Percentiles rank a stretch among this genome's conserved stretches.
phyloP scores from a whole-genome alignment of 1,284 basidiomycete species.

The Malassezia pachydermatis region DNA sequence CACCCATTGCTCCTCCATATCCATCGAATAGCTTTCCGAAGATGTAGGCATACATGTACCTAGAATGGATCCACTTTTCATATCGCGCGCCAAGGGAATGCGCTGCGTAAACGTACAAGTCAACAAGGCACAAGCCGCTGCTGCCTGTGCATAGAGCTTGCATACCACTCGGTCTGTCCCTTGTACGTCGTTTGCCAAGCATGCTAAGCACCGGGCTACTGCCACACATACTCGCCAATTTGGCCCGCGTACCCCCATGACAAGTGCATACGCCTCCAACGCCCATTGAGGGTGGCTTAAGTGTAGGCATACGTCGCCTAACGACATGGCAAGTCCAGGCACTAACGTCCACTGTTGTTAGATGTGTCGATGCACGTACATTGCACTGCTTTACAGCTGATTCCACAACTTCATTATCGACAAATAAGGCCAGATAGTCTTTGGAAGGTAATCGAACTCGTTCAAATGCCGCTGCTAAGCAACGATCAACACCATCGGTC shows the following conservation, averaged over 20 bases:
- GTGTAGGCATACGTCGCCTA: constrained; percentile 12
- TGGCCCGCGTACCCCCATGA: constrained; percentile 6
- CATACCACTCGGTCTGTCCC: not conserved
- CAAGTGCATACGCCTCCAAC: constrained; percentile 11
- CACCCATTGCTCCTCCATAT: too few species aligned
- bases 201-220: not conserved
- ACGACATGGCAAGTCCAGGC: constrained; percentile 6
- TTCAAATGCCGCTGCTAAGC: constrained; percentile 4
- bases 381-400: not conserved
- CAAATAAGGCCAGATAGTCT: not conserved
- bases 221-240: not conserved
- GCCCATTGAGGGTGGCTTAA: not conserved
- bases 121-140: constrained; percentile 2
- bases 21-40: too few species aligned
- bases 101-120: not conserved
- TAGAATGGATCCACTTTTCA: not conserved
- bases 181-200: not conserved
- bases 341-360: constrained; percentile 11
- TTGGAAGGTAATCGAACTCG: not conserved
- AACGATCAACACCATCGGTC: not conserved
- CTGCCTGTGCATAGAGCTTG: constrained; percentile 1
- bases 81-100: not conserved
- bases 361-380: constrained; percentile 6
- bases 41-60: too few species aligned
- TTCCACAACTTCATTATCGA: not conserved